Base-by-base conservation (phyloP, 805 yeast genomes). In the Schwanniomyces sp. region DNA sequence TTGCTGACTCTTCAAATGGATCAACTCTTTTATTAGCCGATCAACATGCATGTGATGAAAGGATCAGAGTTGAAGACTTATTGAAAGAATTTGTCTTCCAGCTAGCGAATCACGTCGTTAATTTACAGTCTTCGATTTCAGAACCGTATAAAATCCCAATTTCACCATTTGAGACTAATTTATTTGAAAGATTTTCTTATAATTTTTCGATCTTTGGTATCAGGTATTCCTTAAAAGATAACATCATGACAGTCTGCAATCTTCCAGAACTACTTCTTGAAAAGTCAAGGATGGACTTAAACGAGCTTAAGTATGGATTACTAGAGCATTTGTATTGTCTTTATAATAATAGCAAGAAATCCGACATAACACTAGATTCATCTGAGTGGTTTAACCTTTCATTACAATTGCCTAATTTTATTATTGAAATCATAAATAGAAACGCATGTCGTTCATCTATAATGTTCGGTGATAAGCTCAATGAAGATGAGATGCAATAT, bases 1-100 rank as follows among this genome's bases (percentile, higher is more conserved):
- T 48, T 25, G 45, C 47, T 16, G 21, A 40, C n/a, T 7, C 26
- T 25, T 4, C 36, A 24, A 8, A 14, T 43, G 11, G 8, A 0
- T 40, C 51, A 7, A 40, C 57, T 0, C 54, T 80, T 12, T 61
- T 80, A 17, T 64, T 80, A 1, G 56, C 86, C 5, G 96, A 90
- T 59, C 96, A 89, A 57, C 96, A 90, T 69, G 96, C 96, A 0
- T 81, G 85, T 45, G 95, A 87, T 64, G 96, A 90, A 59, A 64
- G 96, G 46, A 71, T 87, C 0, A 70, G 72, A 40, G 76, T 86
- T 2, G 96, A 90, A 55, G 43, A 49, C 1, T 55, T 76, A 10
- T 64, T 80, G n/a, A 52, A 59, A 29, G 71, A 70, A 2, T 69
- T 72, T 45, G 56, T 80, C 2, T 39, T 49, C 5, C 50, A 52